Evolutionary conservation across 768 basidiomycete genomes (phyloP).

Genomic region (Pleurotus citrinopileatus): DNA sequence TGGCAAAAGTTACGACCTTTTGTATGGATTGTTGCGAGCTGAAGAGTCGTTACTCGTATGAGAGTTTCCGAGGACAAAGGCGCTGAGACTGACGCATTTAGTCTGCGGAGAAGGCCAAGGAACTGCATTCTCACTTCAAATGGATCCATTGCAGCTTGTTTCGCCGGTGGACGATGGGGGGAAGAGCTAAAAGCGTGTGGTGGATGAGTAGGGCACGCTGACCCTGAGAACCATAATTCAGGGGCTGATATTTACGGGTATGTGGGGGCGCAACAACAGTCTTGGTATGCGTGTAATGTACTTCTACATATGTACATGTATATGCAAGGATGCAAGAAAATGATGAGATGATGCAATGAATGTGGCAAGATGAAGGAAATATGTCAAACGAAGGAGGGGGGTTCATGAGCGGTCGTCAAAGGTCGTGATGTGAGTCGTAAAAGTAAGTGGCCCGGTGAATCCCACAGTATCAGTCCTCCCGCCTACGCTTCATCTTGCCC

Average conservation of each 20-base stretch:
- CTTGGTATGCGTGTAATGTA: background rate
- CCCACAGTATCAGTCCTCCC: constrained; percentile 28
- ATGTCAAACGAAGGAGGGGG: background rate
- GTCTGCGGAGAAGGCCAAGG: constrained; percentile 28
- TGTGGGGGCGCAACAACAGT: too few relatives aligned
- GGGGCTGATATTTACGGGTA: background rate
- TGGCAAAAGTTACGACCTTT: constrained; percentile 79
- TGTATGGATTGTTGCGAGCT: constrained; percentile 88
- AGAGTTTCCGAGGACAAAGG: background rate
- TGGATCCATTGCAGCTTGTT: constrained; percentile 26
- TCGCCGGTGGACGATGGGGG: background rate
- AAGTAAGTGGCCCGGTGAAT: background rate
- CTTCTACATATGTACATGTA: background rate
- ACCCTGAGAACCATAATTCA: background rate
- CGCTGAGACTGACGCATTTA: constrained; percentile 31
- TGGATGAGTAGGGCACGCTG: too few relatives aligned
- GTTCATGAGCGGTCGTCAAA: constrained; percentile 10
- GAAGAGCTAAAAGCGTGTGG: too few relatives aligned
- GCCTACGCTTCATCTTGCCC: constrained; percentile 44
- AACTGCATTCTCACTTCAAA: constrained; percentile 40
- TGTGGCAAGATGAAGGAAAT: background rate
- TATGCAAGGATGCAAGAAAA: background rate
- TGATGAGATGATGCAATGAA: background rate
- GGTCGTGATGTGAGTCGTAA: background rate
- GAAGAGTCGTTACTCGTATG: constrained; percentile 8